Base-by-base conservation (phyloP, 768 basidiomycete genomes). In the Pleurotus ostreatus region DNA sequence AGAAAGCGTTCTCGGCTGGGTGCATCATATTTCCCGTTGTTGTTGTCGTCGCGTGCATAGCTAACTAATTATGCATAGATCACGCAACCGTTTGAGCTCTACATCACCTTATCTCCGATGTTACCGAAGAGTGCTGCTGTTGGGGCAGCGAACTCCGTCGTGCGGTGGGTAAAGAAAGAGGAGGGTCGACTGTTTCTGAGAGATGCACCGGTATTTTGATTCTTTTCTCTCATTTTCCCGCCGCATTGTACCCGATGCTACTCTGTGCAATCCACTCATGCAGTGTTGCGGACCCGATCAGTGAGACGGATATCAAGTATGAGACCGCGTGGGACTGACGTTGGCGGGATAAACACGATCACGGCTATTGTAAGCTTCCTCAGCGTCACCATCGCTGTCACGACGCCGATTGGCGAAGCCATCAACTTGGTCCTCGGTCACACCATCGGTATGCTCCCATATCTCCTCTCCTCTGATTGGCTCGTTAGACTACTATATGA, bases 1-100 rank as follows among this genome's bases (percentile, higher is more conserved):
- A 45, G 97, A 98, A 73, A 86, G 86, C 55, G 85, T 96, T 23
- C 83, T 98, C 77, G 96, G 93, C 45, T 98, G 97, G 96, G 95
- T 98, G 67, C 56, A 89, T 68, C 15, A 48, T 39, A 48, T 41
- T 55, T 46, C 53, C 23, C 51, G 26, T 23, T 25, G 37, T 49
- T 46, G 46, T n/a, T 26, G 9, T 48, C 43, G 9, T 48, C 43
- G 8, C 7, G 30, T 46, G 26, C 44, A 34, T 34, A 9, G 7
- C 58, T 18, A 23, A 18, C 55, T 56, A 16, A 41, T 30, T 5
- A 38, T 18, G 49, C 46, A 11, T 65, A 98, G 95, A 88, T 95
- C 57, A 97, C 95, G 0, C 89, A 94, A 64, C 86, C 88, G 0
- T 98, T 97, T 65, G 97, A 98, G 68, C 72, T 98, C 13, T 98